Evolutionary conservation across 805 yeast genomes (phyloP).

Genomic region (Pichia nakasei): DNA sequence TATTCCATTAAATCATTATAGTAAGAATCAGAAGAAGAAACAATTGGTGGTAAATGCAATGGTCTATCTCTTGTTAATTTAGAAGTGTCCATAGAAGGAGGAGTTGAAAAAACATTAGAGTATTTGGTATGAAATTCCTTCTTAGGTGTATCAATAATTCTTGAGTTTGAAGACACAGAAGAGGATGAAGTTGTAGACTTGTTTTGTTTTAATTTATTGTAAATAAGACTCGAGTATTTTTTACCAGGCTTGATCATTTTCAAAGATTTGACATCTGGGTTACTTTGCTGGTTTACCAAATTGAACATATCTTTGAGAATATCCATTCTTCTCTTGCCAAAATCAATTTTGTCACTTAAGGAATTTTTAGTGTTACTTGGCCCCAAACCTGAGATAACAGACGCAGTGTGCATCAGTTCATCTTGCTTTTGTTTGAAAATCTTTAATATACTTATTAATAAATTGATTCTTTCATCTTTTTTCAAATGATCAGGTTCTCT

Average conservation of each 20-base stretch:
- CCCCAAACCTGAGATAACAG: conserved; percentile 17
- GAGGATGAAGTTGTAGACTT: background rate
- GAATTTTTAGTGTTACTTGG: conserved; percentile 8
- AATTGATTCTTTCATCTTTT: conserved; percentile 44
- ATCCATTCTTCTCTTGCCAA: conserved; percentile 16
- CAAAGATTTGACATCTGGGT: conserved; percentile 3
- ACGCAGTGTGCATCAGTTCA: conserved; percentile 19
- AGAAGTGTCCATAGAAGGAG: conserved; percentile 1
- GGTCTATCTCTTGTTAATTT: background rate
- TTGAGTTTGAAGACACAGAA: background rate
- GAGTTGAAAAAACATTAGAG: background rate
- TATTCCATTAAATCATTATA: conserved; percentile 6
- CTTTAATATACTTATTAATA: conserved; percentile 36
- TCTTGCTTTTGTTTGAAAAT: conserved; percentile 16
- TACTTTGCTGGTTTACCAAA: conserved; percentile 11
- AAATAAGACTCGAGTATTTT: conserved; percentile 22
- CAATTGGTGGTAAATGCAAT: background rate
- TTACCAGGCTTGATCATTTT: conserved; percentile 24
- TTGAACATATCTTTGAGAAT: conserved; percentile 21
- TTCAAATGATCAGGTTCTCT: conserved; percentile 67
- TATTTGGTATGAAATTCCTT: background rate
- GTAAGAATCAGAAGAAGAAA: background rate
- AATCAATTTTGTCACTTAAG: conserved; percentile 12
- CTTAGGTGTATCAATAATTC: background rate
- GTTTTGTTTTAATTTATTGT: conserved; percentile 1